phyloP scores from a whole-genome alignment of 2,329 filamentous ascomycete species.

The Scopulariopsis brevicaulis region DNA sequence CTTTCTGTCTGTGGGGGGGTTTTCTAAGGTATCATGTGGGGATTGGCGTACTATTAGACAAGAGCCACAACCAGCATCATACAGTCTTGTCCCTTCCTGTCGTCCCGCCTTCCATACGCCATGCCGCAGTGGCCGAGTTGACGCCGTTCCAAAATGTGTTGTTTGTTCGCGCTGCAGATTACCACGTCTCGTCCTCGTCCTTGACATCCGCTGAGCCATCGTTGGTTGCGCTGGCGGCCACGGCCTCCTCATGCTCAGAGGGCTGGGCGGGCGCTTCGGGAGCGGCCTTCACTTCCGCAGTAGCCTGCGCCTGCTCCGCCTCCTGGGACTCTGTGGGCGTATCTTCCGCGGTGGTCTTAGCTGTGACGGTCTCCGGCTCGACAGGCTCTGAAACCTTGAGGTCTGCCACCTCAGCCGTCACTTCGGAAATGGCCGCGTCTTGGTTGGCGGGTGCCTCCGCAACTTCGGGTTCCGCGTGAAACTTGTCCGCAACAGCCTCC shows the following conservation, averaged over 20 bases:
- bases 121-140: not conserved
- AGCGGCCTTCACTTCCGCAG: not conserved
- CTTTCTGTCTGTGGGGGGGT: not conserved
- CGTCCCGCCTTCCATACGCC: not conserved
- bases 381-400: not conserved
- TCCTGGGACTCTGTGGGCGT: not conserved
- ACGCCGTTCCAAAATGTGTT: not conserved
- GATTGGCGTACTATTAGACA: not conserved
- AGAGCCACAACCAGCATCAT: not conserved
- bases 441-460: not conserved
- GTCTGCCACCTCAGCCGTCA: not conserved
- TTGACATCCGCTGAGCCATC: not conserved
- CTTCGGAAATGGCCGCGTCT: not conserved
- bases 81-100: not conserved
- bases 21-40: conserved; percentile 3
- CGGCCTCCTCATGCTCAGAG: not conserved
- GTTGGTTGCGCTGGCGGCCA: not conserved
- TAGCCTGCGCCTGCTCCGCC: not conserved
- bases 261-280: not conserved
- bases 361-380: conserved; percentile 5
- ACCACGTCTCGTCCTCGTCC: not conserved
- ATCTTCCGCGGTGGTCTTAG: not conserved
- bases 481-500: not conserved
- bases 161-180: not conserved
- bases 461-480: not conserved